Percentiles rank a stretch among this genome's conserved stretches.
These are phyloP conservation scores for Lentinula aciculospora DNA, from an alignment of 768 basidiomycete genomes.

Conservation along the genomic window DNA sequence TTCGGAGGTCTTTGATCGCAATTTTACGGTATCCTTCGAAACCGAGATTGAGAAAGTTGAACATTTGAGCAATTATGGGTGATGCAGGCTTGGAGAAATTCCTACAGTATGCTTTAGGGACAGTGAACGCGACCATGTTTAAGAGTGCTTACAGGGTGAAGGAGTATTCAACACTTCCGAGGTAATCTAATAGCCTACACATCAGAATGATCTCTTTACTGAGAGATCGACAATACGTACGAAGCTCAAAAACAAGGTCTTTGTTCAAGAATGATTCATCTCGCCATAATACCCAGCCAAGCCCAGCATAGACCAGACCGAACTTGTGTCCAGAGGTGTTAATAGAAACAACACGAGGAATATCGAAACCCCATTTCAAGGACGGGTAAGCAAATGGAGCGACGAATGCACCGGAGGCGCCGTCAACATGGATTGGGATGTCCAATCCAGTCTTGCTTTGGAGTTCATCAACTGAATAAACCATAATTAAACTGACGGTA, in stretches of 20 bases:
- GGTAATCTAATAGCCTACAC: conserved; percentile 32
- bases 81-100: conserved; percentile 57
- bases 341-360: conserved; percentile 49
- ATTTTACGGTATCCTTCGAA: conserved; percentile 44
- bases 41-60: conserved; percentile 56
- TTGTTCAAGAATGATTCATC: conserved; percentile 53
- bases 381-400: conserved; percentile 58
- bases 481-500: not conserved
- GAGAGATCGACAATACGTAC: conserved; percentile 25
- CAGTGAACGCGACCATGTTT: not conserved
- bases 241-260: conserved; percentile 61
- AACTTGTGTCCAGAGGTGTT: conserved; percentile 59
- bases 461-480: conserved; percentile 43
- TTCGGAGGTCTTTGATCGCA: conserved; percentile 42
- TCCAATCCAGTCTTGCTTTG: conserved; percentile 48
- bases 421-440: conserved; percentile 67
- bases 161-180: conserved; percentile 54
- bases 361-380: conserved; percentile 53
- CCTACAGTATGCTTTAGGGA: conserved; percentile 14
- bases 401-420: conserved; percentile 57
- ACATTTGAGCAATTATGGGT: conserved; percentile 54
- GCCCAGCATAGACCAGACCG: conserved; percentile 42
- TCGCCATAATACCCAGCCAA: conserved; percentile 62
- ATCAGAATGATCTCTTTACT: not conserved
- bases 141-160: conserved; percentile 38